Conservation (phyloP, 345 rosid genomes). For the Adansonia digitata region DNA sequence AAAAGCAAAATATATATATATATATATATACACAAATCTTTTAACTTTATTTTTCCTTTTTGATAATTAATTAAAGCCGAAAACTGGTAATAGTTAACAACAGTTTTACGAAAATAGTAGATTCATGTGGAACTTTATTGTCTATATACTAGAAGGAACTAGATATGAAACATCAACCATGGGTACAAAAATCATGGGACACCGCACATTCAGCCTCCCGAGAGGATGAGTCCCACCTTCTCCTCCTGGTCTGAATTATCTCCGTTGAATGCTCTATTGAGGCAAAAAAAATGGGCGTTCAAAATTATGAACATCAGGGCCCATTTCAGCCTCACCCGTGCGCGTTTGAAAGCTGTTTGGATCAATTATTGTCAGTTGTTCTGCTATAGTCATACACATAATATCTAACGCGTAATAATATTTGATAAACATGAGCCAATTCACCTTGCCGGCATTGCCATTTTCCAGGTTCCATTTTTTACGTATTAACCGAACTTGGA, state of each 20-base stretch:
- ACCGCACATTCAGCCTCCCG: not conserved
- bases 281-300: not conserved
- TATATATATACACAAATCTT: not conserved
- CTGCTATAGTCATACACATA: not conserved
- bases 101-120: not conserved
- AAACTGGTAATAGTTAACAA: not conserved
- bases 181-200: not conserved
- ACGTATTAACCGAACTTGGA: too few species aligned
- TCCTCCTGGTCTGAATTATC: constrained; percentile 7
- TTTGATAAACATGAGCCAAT: not conserved
- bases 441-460: not conserved
- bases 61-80: too few species aligned
- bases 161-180: not conserved
- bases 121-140: not conserved
- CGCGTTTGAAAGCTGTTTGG: constrained; percentile 25
- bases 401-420: too few species aligned
- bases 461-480: not conserved
- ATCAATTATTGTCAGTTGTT: constrained; percentile 13
- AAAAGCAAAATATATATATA: not conserved
- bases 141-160: not conserved
- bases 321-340: constrained; percentile 34
- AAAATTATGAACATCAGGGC: constrained; percentile 16
- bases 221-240: constrained; percentile 25
- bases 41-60: too few species aligned
- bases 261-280: constrained; percentile 18